Evolutionary conservation across 2,329 filamentous ascomycete genomes (phyloP).

Genomic region (Aspergillus versicolor): DNA sequence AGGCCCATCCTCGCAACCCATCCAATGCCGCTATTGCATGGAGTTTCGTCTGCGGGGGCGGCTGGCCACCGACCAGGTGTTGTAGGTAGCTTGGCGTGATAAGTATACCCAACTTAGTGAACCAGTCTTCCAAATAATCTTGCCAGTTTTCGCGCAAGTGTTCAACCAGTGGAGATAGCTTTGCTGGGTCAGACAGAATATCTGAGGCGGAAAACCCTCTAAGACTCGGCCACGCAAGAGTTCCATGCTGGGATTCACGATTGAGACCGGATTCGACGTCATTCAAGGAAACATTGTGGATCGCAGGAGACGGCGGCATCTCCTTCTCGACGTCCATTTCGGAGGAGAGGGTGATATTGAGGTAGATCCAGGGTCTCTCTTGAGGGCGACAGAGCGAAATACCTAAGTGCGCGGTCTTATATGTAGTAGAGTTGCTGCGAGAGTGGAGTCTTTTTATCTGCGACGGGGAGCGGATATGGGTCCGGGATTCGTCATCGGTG

Average conservation of each 20-base stretch:
- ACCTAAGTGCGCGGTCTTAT: not conserved
- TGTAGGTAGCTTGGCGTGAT: constrained; percentile 40
- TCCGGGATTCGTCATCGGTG: constrained; percentile 11
- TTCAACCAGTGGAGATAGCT: constrained; percentile 17
- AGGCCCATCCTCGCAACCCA: constrained; percentile 45
- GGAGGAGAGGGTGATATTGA: not conserved
- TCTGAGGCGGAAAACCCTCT: constrained; percentile 14
- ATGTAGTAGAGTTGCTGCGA: not conserved
- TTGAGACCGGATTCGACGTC: constrained; percentile 28
- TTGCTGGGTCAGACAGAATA: constrained; percentile 16
- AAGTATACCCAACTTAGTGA: constrained; percentile 27
- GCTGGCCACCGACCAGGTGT: constrained; percentile 31
- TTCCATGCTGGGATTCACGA: constrained; percentile 15
- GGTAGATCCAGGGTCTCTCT: not conserved
- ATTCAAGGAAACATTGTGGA: constrained; percentile 27
- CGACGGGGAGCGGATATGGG: not conserved
- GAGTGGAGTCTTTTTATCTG: constrained; percentile 2
- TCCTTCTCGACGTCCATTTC: constrained; percentile 20
- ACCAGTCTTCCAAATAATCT: constrained; percentile 21
- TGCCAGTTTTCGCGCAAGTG: constrained; percentile 26
- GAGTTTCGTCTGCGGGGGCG: constrained; percentile 27
- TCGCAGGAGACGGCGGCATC: constrained; percentile 21
- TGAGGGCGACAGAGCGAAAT: not conserved
- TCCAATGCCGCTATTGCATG: constrained; percentile 44
- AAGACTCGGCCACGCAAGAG: constrained; percentile 17